These are phyloP conservation scores for Sambucus nigra DNA, from an alignment of 129 eudicot genomes.

Conservation along the genomic window DNA sequence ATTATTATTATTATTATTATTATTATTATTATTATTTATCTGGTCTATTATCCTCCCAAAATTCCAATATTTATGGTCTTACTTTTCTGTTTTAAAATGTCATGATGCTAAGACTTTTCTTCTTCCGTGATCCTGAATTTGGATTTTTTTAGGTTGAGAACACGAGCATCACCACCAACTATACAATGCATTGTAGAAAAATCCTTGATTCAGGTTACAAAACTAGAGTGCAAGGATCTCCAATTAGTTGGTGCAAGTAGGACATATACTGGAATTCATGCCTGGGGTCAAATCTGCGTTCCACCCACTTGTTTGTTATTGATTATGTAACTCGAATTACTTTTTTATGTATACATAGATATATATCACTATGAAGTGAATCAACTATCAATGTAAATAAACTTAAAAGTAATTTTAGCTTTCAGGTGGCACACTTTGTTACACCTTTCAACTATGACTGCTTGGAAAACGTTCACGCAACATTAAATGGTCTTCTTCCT, in stretches of 20 bases:
- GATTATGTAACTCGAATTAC: no score
- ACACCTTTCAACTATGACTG: conserved; percentile 73
- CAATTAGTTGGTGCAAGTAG: conserved; percentile 79
- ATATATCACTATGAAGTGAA: neutral
- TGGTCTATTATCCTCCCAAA: neutral
- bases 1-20: no score
- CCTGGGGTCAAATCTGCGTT: conserved; percentile 73
- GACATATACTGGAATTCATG: conserved; percentile 91
- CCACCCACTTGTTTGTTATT: no score
- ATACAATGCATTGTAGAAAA: conserved; percentile 58
- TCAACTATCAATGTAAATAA: neutral
- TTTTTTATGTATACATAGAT: neutral
- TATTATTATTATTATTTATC: no score
- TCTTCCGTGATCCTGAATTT: neutral
- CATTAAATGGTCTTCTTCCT: conserved; percentile 86
- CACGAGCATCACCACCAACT: conserved; percentile 72
- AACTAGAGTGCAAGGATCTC: conserved; percentile 56
- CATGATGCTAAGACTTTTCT: neutral
- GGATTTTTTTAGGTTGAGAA: conserved; percentile 67
- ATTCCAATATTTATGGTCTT: neutral
- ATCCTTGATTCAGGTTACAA: conserved; percentile 58
- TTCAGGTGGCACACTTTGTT: conserved; percentile 80
- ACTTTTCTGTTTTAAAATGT: neutral
- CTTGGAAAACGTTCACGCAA: conserved; percentile 54
- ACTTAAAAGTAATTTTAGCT: conserved; percentile 9